Conservation (phyloP, 83 land plant genomes). For the Picea engelmannii region DNA sequence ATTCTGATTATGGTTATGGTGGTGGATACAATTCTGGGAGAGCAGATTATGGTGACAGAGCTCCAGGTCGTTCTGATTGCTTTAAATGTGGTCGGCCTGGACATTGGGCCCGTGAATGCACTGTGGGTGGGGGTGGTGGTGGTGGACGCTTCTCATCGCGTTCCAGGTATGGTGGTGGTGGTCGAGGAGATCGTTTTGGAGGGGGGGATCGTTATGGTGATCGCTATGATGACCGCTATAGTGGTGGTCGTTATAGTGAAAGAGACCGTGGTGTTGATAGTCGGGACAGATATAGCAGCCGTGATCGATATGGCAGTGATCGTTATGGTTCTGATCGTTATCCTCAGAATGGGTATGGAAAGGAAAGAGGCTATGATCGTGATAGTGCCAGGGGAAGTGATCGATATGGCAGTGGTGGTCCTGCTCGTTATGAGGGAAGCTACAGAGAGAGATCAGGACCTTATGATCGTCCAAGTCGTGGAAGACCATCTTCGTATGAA, state of each 20-base stretch:
- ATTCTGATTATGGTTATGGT: constrained; percentile 47
- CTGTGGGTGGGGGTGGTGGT: constrained; percentile 56
- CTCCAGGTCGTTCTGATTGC: constrained; percentile 56
- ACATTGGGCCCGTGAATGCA: constrained; percentile 90
- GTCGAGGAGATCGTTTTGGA: constrained; percentile 46
- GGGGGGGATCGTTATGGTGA: constrained; percentile 44
- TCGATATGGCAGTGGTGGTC: constrained; percentile 41
- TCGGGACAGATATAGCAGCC: constrained; percentile 28
- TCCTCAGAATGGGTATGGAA: constrained; percentile 57
- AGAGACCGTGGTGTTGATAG: constrained; percentile 26
- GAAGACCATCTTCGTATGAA: constrained; percentile 41
- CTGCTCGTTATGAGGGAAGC: constrained; percentile 51
- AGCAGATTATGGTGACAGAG: constrained; percentile 33
- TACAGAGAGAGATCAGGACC: constrained; percentile 69
- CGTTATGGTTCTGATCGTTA: constrained; percentile 52
- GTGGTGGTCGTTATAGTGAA: constrained; percentile 31
- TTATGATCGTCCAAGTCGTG: constrained; percentile 70
- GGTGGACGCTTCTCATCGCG: constrained; percentile 41
- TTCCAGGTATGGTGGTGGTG: constrained; percentile 41
- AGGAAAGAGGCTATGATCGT: constrained; percentile 57
- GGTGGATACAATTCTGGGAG: constrained; percentile 31
- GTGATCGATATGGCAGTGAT: constrained; percentile 31
- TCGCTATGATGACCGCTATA: constrained; percentile 54
- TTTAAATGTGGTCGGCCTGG: constrained; percentile 89
- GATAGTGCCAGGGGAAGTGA: constrained; percentile 36